Evolutionary conservation across 768 basidiomycete species (phyloP), one percentile per base, ranked within the genome.

Genomic region (Trametes elegans): DNA sequence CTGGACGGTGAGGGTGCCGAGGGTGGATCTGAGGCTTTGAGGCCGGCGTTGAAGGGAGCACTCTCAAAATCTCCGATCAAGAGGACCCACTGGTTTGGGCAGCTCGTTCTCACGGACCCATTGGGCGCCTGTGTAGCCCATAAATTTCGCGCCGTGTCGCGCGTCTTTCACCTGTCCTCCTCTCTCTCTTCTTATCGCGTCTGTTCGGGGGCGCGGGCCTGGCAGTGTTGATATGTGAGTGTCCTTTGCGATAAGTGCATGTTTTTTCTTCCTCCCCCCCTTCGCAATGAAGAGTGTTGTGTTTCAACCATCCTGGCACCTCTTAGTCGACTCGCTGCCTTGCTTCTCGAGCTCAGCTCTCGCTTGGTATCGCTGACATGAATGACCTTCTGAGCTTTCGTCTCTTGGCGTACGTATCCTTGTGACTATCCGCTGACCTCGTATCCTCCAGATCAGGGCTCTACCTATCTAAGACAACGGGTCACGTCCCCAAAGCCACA

Each of bases 261-360:
- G 49, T 73, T 70, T n/a, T n/a, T n/a, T n/a, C n/a, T n/a, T n/a
- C n/a, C n/a, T n/a, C n/a, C n/a, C 64, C 72, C 21, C 41, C 3
- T 14, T 73, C 55, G 63, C 76, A 63, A 79, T 82, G 89, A 91
- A 80, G 89, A 91, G 89, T 80, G 88, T 90, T 88, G 87, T 81
- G 76, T 68, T 66, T 69, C 85, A 81, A 79, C 79, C 77, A 72
- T 66, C 49, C 82, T 91, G 88, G 89, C 87, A 90, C 88, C 89
- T 91, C 88, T 90, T 90, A 90, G 88, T 89, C 84, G 86, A 91
- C 68, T 52, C 83, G 82, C 70, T 74, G 63, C 76, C 68, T 69
- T 57, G 55, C 67, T 66, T 53, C 63, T 64, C 59, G 65, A 49
- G 59, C 59, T 60, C 39, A 55, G 45, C 56, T 66, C 71, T 31